Base-by-base conservation (phyloP, 2,329 filamentous ascomycete species). In the Salinomyces thailandicus region DNA sequence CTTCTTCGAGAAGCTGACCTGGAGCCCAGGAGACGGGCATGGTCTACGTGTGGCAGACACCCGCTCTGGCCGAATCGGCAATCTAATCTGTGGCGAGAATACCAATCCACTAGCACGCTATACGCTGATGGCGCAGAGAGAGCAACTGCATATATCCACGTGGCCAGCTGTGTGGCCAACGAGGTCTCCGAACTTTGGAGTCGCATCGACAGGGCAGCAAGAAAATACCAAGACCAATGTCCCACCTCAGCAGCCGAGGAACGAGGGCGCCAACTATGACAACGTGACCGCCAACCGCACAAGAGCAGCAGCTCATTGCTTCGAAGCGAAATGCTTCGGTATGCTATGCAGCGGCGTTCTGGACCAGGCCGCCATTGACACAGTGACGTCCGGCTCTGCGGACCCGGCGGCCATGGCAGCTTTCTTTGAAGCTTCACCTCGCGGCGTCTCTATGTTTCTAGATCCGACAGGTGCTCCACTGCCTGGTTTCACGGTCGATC, bases 161-260 rank as follows among this genome's bases (percentile, higher is more conserved):
- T 75, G 71, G 71, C 72, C 72, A 2, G 62, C 69, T 0, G 59
- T 71, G 1, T 74, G 70, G 70, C 71, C 71, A 2, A 74, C 68
- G 0, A 39, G 45, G 34, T 31, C 27, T 8, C 8, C 33, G 13
- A 26, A 26, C 22, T 26, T 26, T 26, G 22, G 22, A 9, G n/a
- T 8, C n/a, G n/a, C 39, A 16, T 12, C 22, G 6, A 33, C 26
- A 8, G 22, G 29, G 2, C 33, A 18, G 22, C 22, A 26, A n/a
- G 9, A n/a, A 9, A 8, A 2, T 4, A 9, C 22, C 2, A n/a
- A n/a, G 4, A 26, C 22, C 22, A 26, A 8, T 8, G n/a, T n/a
- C n/a, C n/a, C n/a, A n/a, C n/a, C n/a, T n/a, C n/a, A n/a, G n/a
- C n/a, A n/a, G n/a, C n/a, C n/a, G n/a, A n/a, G n/a, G n/a, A 26